Conservation (phyloP, 306 rosid genomes). For the Acacia confusa region DNA sequence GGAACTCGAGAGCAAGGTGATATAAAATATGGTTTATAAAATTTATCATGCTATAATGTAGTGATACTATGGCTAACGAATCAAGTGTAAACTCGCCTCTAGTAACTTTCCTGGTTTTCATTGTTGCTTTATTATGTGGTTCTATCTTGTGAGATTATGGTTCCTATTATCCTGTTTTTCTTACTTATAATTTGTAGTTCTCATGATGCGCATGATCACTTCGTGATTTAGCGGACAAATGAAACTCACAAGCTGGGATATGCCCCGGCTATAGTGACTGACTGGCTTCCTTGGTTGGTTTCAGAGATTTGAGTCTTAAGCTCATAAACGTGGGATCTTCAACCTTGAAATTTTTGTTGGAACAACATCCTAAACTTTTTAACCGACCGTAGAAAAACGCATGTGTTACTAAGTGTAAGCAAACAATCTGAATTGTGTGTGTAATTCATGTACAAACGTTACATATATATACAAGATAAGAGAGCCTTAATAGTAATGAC, state of each 20-base stretch:
- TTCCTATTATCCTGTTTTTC: background rate
- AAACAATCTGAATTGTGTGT: too few species aligned
- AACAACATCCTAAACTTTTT: background rate
- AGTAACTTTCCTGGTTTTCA: background rate
- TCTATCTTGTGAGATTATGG: background rate
- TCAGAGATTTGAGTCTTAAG: background rate
- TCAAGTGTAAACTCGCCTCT: background rate
- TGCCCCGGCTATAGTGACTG: too few species aligned
- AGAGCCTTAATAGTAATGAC: too few species aligned
- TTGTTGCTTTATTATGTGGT: background rate
- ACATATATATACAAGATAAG: too few species aligned
- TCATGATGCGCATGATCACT: background rate
- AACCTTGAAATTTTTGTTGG: background rate
- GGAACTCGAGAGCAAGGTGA: slow-evolving; percentile 65
- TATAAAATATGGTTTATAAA: slow-evolving; percentile 15
- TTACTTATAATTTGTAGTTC: background rate
- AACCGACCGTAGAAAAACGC: background rate
- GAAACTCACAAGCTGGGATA: background rate
- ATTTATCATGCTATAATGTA: background rate
- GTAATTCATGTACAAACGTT: too few species aligned
- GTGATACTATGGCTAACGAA: background rate
- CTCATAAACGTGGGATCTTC: background rate
- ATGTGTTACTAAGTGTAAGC: background rate
- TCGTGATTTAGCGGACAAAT: background rate
- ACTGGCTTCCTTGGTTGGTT: background rate